Evolutionary conservation across 1,139 yeast genomes (phyloP), one percentile per base, ranked within the genome.

Genomic region (Candida neerlandica): DNA sequence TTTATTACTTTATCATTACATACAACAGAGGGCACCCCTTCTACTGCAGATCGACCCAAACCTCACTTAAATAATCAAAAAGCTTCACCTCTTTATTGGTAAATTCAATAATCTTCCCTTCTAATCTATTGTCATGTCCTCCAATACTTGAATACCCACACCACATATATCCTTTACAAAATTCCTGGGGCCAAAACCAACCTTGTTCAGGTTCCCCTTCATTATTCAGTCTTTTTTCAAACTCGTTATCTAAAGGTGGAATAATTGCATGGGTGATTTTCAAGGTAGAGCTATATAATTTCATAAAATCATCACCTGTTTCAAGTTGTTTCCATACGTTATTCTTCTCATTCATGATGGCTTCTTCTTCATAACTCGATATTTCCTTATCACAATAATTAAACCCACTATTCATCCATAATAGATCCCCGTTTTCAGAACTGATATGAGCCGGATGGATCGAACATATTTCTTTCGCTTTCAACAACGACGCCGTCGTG

Each of bases 71-170:
- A 52, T 67, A 70, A 19, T 52, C 39, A 49, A 66, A 66, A 35
- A 69, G 58, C 16, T 62, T 62, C 18, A 55, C 54, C 2, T 63
- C 59, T 12, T 57, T 52, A 19, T 58, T 45, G 41, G 62, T 67
- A 56, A 66, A 70, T 21, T 64, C 63, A 40, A 70, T 58, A 26
- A 64, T 49, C 29, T 52, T 53, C 3, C 75, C 74, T 1, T 48
- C 41, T 46, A 63, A 65, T 7, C 64, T 58, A 47, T 61, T 69
- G 43, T 66, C 67, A 3, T 43, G 53, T 3, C 74, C 80, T 40
- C 80, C 80, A 50, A 75, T 65, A 11, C 61, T 54, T 39, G 75
- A 71, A 55, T 72, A 75, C 1, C 77, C 79, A 66, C 81, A 76
- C 73, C 78, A 76, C 41, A 74, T 58, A 51, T 76, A 75, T 11